Conservation (phyloP, 495 filamentous ascomycete genomes). For the Pseudevernia furfuracea region DNA sequence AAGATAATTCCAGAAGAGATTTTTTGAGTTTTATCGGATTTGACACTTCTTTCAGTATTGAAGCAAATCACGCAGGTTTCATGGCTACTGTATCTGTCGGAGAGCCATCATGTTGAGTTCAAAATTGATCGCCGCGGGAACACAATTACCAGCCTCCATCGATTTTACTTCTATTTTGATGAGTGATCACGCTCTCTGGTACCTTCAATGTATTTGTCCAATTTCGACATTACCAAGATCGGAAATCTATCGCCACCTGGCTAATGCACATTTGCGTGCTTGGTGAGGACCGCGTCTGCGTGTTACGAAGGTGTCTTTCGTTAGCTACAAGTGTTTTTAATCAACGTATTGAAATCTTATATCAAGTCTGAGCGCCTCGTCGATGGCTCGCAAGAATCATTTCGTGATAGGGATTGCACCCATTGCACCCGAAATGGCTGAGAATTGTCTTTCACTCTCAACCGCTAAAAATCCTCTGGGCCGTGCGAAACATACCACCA, state of each 20-base stretch:
- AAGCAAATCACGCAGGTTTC: too few relatives aligned
- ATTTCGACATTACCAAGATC: neutral
- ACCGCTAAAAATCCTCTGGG: too few relatives aligned
- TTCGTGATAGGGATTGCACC: too few relatives aligned
- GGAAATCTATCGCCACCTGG: neutral
- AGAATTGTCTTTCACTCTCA: too few relatives aligned
- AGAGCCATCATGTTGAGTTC: neutral
- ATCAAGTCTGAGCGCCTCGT: neutral
- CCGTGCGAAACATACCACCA: too few relatives aligned
- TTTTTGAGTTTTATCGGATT: too few relatives aligned
- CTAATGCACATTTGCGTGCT: neutral
- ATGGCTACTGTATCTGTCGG: neutral
- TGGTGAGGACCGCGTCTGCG: neutral
- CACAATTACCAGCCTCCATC: conserved; percentile 1
- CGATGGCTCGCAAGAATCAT: neutral
- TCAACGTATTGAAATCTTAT: neutral
- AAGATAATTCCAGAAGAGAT: too few relatives aligned
- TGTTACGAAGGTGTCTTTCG: neutral
- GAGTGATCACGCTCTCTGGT: conserved; percentile 1
- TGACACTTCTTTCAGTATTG: too few relatives aligned
- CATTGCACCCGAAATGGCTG: too few relatives aligned
- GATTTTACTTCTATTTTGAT: conserved; percentile 1
- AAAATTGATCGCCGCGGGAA: neutral
- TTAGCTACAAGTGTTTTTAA: neutral
- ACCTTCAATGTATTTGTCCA: neutral